Percentiles rank a stretch among this genome's conserved stretches.
These are phyloP conservation scores for Helichrysum umbraculigerum DNA, from an alignment of 129 eudicot species.

Conservation along the genomic window DNA sequence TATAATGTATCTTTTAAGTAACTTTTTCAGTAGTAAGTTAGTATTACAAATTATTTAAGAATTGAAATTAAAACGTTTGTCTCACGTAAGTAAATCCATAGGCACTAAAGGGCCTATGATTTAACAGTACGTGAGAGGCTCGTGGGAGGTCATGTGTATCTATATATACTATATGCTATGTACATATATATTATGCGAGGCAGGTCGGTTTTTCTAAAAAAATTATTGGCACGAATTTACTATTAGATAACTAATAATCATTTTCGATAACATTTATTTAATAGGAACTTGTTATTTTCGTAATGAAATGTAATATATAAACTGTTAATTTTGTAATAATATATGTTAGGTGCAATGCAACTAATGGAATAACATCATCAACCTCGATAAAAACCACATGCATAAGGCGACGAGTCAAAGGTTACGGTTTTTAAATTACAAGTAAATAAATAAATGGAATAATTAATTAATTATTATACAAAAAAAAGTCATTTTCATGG, in stretches of 20 bases:
- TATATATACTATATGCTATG: too few relatives aligned
- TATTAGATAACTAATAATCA: too few relatives aligned
- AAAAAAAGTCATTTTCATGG: slow-evolving; percentile 18
- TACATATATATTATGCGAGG: too few relatives aligned
- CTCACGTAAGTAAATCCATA: too few relatives aligned
- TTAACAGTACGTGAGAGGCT: too few relatives aligned
- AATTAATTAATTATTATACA: slow-evolving; percentile 1
- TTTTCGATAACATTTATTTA: too few relatives aligned
- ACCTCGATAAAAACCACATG: slow-evolving; percentile 43
- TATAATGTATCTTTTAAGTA: background rate
- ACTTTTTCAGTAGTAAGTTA: background rate
- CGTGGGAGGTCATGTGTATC: too few relatives aligned
- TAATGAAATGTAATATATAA: background rate
- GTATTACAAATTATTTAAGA: too few relatives aligned
- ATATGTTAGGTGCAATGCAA: background rate
- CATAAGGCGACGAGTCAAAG: slow-evolving; percentile 41
- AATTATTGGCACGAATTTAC: too few relatives aligned
- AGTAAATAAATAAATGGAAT: background rate
- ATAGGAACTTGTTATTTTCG: background rate
- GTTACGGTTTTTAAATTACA: slow-evolving; percentile 20
- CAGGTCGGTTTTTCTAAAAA: too few relatives aligned
- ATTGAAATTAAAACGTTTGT: too few relatives aligned
- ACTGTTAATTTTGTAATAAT: background rate
- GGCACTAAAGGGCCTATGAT: too few relatives aligned
- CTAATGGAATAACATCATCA: slow-evolving; percentile 43